Evolutionary conservation across 1,284 basidiomycete genomes (phyloP), one percentile per base, ranked within the genome.

Genomic region (Phaffia rhodozyma): DNA sequence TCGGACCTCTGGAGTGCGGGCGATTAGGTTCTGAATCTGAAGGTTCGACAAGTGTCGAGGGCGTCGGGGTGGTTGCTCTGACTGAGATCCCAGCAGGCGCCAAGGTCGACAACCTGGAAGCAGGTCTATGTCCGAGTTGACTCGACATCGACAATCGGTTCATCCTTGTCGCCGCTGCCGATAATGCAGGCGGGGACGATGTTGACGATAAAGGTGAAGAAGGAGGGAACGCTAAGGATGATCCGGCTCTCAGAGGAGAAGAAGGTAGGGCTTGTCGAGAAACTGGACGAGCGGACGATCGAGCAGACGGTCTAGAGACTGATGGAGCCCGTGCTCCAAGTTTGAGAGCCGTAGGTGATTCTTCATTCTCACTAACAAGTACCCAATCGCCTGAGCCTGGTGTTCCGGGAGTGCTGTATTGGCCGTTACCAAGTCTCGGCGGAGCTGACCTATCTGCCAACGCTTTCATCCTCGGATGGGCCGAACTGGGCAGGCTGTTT

Each of bases 351-450:
- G 63, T 49, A 0, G 70, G 69, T 11, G 70, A 69, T 6, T 70
- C 68, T 5, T 72, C 72, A 29, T 60, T 59, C 25, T 73, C 74
- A 9, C 68, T 70, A 1, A 76, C 68, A 55, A 76, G 56, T 7
- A 75, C 72, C 75, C 75, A 76, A 21, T 72, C 71, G 25, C 71
- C 71, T 1, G 73, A 20, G n/a, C 71, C 72, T 1, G 75, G 57
- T 1, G 63, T 60, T 18, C 64, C 59, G 23, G 64, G 64, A 52
- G 64, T 62, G 5, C 25, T 52, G 6, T 56, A 54, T 34, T 20
- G 29, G n/a, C 18, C 20, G 9, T 13, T 53, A 51, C 1, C 61
- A 55, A 25, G 60, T 60, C 34, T 25, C 25, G 20, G 21, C 38
- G 66, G 66, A 20, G 69, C 67, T 4, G 63, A 63, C 21, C 65